phyloP scores from a whole-genome alignment of 768 basidiomycete genomes.

The Pleurotus sapidus region DNA sequence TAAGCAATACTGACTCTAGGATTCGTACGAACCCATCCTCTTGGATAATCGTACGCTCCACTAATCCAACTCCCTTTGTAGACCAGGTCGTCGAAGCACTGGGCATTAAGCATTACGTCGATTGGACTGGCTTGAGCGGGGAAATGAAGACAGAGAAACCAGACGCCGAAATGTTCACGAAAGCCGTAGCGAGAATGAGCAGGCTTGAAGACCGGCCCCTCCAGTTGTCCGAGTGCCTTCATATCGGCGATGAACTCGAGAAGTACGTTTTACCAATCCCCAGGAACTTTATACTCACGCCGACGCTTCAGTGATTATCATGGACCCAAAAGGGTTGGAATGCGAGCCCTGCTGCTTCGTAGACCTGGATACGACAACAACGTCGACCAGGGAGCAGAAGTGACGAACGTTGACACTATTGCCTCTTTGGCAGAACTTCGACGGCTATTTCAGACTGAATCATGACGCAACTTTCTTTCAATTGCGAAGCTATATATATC shows the following conservation, averaged over 20 bases:
- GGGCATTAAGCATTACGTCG: constrained; percentile 43
- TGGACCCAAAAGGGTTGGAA: constrained; percentile 54
- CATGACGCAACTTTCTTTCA: not conserved
- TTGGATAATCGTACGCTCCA: constrained; percentile 1
- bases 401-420: not conserved
- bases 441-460: not conserved
- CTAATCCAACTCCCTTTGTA: constrained; percentile 12
- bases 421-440: not conserved
- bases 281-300: too few relatives aligned
- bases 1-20: constrained; percentile 73
- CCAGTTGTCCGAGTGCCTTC: constrained; percentile 45
- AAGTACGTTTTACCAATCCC: constrained; percentile 38
- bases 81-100: constrained; percentile 61
- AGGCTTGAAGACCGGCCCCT: constrained; percentile 22
- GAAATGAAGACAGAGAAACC: constrained; percentile 73
- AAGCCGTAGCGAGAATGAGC: constrained; percentile 18
- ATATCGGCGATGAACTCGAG: constrained; percentile 74
- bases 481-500: too few relatives aligned
- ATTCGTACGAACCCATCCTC: constrained; percentile 49
- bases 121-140: constrained; percentile 66
- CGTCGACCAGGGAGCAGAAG: constrained; percentile 32
- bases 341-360: constrained; percentile 56
- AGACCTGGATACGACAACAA: constrained; percentile 43
- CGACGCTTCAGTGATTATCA: constrained; percentile 55
- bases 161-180: constrained; percentile 50